A percentile compares a stretch with the other conserved stretches of the same genome.
Conservation (phyloP, 2,329 filamentous ascomycete species). For the Metarhizium sp. region DNA sequence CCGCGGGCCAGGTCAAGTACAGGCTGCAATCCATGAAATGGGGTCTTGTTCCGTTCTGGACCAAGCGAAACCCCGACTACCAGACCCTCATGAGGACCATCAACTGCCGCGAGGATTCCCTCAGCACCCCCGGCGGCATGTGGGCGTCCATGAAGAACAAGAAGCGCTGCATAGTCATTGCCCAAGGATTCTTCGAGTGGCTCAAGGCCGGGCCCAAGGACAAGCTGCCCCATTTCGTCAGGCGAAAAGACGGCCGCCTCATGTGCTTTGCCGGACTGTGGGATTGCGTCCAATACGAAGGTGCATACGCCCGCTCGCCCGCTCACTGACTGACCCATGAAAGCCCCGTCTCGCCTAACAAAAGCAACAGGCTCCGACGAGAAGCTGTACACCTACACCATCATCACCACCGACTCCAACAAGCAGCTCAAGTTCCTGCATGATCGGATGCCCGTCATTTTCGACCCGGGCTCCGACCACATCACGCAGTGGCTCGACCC, state of each 20-base stretch:
- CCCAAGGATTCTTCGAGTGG: slow-evolving; percentile 96
- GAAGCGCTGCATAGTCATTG: slow-evolving; percentile 80
- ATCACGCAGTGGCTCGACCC: slow-evolving; percentile 76
- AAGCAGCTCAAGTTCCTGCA: slow-evolving; percentile 78
- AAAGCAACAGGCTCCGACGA: slow-evolving; percentile 31
- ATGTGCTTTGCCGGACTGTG: slow-evolving; percentile 89
- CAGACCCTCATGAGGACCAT: slow-evolving; percentile 76
- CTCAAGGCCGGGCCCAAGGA: slow-evolving; percentile 68
- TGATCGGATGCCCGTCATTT: slow-evolving; percentile 89
- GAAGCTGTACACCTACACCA: slow-evolving; percentile 78
- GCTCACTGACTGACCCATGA: background rate
- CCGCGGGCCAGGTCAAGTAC: slow-evolving; percentile 44
- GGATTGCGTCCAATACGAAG: slow-evolving; percentile 79
- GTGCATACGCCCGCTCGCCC: slow-evolving; percentile 25
- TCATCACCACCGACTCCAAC: slow-evolving; percentile 87
- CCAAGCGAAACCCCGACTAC: slow-evolving; percentile 73
- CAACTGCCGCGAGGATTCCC: slow-evolving; percentile 86
- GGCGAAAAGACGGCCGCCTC: slow-evolving; percentile 69
- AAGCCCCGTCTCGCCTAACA: background rate
- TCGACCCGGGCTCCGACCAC: slow-evolving; percentile 64
- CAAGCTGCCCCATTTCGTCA: slow-evolving; percentile 77
- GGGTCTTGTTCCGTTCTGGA: slow-evolving; percentile 93
- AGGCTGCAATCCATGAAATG: slow-evolving; percentile 92
- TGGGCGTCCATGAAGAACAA: slow-evolving; percentile 86
- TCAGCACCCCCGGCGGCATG: slow-evolving; percentile 68